Percentiles rank a stretch among this genome's conserved stretches.
phyloP scores from a whole-genome alignment of 2,329 filamentous ascomycete genomes.

The Dactylella cylindrospora region DNA sequence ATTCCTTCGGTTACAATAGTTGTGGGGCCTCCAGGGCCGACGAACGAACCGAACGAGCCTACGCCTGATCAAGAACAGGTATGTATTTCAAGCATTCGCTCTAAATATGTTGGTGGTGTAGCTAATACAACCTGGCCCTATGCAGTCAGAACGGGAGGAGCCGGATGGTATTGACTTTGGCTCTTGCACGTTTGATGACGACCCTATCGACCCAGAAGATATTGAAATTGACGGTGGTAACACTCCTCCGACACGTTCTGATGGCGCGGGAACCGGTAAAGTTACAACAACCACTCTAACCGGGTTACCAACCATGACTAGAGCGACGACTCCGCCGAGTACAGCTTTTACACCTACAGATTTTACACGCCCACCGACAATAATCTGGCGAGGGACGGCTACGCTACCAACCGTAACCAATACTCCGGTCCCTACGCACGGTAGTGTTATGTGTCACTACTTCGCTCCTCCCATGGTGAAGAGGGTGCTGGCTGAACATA shows the following conservation, averaged over 20 bases:
- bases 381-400: no score
- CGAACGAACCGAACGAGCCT: not conserved
- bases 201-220: not conserved
- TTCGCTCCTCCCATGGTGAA: no score
- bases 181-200: not conserved
- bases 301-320: not conserved
- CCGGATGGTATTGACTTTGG: not conserved
- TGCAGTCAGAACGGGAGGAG: slow-evolving; percentile 1
- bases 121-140: no score
- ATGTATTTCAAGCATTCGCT: not conserved
- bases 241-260: not conserved
- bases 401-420: not conserved
- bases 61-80: slow-evolving; percentile 4
- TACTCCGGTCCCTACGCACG: not conserved
- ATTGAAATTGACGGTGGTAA: not conserved
- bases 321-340: not conserved
- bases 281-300: not conserved
- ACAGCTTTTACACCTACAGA: not conserved
- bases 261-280: not conserved
- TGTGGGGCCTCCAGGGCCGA: not conserved
- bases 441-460: no score
- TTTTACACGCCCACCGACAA: not conserved
- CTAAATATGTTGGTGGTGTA: not conserved
- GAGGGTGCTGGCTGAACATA: not conserved
- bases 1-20: slow-evolving; percentile 2